Conservation (phyloP, 257 asterid genomes). For the Prunella vulgaris region DNA sequence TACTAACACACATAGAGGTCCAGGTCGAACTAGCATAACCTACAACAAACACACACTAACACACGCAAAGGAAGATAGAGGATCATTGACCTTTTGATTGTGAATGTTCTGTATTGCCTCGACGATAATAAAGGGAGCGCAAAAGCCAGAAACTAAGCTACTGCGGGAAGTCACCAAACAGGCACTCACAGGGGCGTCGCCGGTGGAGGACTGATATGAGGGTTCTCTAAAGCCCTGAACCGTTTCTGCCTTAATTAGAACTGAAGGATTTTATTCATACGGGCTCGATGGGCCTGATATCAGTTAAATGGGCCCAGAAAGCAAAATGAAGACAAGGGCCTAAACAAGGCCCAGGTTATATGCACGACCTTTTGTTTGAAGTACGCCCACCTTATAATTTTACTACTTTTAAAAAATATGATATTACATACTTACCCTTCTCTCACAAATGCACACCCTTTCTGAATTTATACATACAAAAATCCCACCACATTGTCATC, state of each 20-base stretch:
- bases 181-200: conserved; percentile 19
- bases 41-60: neutral
- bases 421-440: no score
- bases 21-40: neutral
- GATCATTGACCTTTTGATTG: neutral
- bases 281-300: conserved; percentile 11
- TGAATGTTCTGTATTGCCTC: neutral
- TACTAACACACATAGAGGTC: neutral
- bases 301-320: neutral
- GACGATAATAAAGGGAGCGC: neutral
- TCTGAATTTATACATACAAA: no score
- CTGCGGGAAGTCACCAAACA: neutral
- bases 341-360: no score
- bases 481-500: no score
- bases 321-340: no score
- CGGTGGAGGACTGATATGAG: conserved; percentile 17
- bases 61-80: neutral
- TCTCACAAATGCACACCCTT: no score
- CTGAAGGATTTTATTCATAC: neutral
- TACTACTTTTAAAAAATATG: no score
- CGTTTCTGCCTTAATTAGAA: neutral
- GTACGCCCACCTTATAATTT: no score
- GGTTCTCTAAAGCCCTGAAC: conserved; percentile 29
- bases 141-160: neutral
- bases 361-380: no score